These are phyloP conservation scores for Kondoa subrosea DNA, from an alignment of 768 basidiomycete species.

Conservation along the genomic window DNA sequence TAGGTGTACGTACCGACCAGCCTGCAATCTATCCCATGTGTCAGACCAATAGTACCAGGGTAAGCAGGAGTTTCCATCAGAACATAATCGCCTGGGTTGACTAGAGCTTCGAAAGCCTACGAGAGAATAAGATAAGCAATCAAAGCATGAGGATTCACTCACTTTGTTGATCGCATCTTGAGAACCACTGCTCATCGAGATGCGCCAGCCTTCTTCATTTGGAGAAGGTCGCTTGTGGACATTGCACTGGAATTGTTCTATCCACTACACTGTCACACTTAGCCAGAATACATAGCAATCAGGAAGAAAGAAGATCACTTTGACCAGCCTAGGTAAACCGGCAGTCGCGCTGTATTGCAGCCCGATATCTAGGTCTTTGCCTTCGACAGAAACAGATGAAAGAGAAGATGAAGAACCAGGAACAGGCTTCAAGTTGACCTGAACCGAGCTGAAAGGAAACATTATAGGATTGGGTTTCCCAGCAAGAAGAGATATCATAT, in stretches of 20 bases:
- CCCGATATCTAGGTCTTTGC: constrained; percentile 44
- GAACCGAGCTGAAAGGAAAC: constrained; percentile 46
- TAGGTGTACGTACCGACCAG: background rate
- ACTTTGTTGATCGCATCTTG: constrained; percentile 85
- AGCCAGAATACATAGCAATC: constrained; percentile 16
- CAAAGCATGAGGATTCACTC: constrained; percentile 18
- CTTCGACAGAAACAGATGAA: constrained; percentile 44
- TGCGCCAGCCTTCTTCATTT: constrained; percentile 47
- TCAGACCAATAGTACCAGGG: constrained; percentile 20
- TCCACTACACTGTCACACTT: constrained; percentile 39
- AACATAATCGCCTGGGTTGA: constrained; percentile 63
- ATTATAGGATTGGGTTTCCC: constrained; percentile 82
- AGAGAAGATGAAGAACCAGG: too few species aligned
- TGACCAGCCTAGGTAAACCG: constrained; percentile 47
- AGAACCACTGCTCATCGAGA: constrained; percentile 64
- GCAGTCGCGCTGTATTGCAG: constrained; percentile 63
- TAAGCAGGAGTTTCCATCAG: constrained; percentile 71
- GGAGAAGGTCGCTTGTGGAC: constrained; percentile 43
- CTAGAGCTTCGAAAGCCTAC: constrained; percentile 52
- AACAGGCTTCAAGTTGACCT: too few species aligned
- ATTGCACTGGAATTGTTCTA: constrained; percentile 51
- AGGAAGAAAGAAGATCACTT: background rate
- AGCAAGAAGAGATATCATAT: constrained; percentile 61
- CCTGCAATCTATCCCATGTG: background rate
- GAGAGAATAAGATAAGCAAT: background rate